Evolutionary conservation across 352 stramenopile genomes (phyloP).

Genomic region (Globisporangium viniferum): DNA sequence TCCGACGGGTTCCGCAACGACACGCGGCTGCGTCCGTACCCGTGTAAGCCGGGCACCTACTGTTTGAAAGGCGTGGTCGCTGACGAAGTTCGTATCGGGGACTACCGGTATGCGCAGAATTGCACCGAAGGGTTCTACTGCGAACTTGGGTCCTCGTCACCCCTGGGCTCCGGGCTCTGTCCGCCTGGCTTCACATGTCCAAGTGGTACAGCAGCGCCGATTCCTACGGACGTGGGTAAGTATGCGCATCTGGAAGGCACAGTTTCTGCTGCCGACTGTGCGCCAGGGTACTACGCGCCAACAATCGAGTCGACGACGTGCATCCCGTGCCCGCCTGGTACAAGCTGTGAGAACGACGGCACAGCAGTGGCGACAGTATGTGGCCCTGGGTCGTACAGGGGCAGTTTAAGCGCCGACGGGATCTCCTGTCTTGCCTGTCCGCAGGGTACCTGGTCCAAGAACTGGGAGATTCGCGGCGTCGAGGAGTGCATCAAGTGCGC

Average conservation of each 20-base stretch:
- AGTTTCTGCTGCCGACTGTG: conserved; percentile 88
- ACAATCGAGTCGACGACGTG: conserved; percentile 94
- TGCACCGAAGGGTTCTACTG: conserved; percentile 95
- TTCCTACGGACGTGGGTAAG: conserved; percentile 89
- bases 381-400: conserved; percentile 91
- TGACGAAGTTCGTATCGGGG: conserved; percentile 80
- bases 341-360: conserved; percentile 89
- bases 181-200: conserved; percentile 94
- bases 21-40: conserved; percentile 93
- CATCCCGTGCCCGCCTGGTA: conserved; percentile 91
- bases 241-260: conserved; percentile 92
- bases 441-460: conserved; percentile 97
- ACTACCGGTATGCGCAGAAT: conserved; percentile 92
- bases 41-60: conserved; percentile 94
- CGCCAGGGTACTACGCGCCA: conserved; percentile 94
- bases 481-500: conserved; percentile 92
- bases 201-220: conserved; percentile 89
- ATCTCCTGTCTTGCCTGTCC: conserved; percentile 89
- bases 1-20: conserved; percentile 96
- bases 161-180: conserved; percentile 93
- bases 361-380: conserved; percentile 89
- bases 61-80: conserved; percentile 93
- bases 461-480: conserved; percentile 95
- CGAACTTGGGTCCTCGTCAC: conserved; percentile 88
- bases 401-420: conserved; percentile 80